Evolutionary conservation across 2,329 filamentous ascomycete species (phyloP), one percentile per base, ranked within the genome.

Genomic region (Stagonosporopsis chrysanthemi): DNA sequence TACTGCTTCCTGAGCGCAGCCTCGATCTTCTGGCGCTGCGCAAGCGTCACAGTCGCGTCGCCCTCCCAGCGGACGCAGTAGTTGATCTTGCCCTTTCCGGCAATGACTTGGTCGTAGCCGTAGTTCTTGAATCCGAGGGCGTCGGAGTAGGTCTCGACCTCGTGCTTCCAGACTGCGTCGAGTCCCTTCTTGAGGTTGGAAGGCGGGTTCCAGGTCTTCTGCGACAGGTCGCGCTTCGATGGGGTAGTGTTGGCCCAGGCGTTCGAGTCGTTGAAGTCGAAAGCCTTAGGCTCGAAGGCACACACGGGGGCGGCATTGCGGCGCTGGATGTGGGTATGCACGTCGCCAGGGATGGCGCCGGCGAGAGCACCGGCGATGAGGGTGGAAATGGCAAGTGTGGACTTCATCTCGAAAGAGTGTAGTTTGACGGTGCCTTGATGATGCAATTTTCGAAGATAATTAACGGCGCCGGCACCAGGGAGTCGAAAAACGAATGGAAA

Each of bases 21-120:
- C 40, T 77, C 72, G 28, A 80, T 65, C 47, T 78, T 64, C 14
- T 66, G 67, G 14, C 79, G 77, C 56, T 80, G 74, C 1, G 70
- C 77, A 7, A 74, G 76, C 0, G 74, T 76, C 7, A 80, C 73
- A 1, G 69, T 64, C 4, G 70, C 61, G 23, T 62, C 71, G 0
- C 77, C 79, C 53, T 81, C 79, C 80, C 80, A 81, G 39, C 80
- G 76, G 4, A 81, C 78, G 49, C 79, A 81, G 63, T 77, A 75
- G 60, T 78, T 75, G 62, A 79, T 66, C 60, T 66, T 72, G 63
- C 78, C 70, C 48, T 72, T 67, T 53, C 40, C 62, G 23, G 58
- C 69, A 12, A 73, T 63, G 55, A 72, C 59, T 48, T 70, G 66
- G 58, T 75, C 71, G 51, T 66, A 74, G 35, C 68, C 67, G 45